These are phyloP conservation scores for Prasinococcaceae sp. DNA, from an alignment of 139 green algal species.

Conservation along the genomic window DNA sequence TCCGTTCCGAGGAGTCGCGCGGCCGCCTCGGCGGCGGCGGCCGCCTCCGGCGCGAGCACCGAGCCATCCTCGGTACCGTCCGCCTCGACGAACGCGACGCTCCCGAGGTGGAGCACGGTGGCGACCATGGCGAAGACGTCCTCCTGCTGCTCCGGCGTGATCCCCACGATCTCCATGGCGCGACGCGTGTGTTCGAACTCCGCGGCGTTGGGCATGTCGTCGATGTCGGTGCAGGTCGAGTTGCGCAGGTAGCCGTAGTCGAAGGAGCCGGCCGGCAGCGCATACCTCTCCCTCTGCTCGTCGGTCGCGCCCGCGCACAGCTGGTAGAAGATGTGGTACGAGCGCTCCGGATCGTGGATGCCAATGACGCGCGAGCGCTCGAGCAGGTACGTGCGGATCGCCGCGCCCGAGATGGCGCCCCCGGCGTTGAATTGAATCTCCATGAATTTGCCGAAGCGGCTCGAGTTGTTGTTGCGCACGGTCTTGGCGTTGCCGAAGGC, in stretches of 20 bases:
- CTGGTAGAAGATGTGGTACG: slow-evolving; percentile 99
- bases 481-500: slow-evolving; percentile 99
- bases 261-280: slow-evolving; percentile 13
- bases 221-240: slow-evolving; percentile 68
- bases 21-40: neutral
- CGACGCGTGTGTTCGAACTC: slow-evolving; percentile 48
- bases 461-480: slow-evolving; percentile 90
- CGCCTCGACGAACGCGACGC: slow-evolving; percentile 24
- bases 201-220: slow-evolving; percentile 54
- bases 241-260: slow-evolving; percentile 68
- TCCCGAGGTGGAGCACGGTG: slow-evolving; percentile 86
- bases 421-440: slow-evolving; percentile 86
- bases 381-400: slow-evolving; percentile 80
- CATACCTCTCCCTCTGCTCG: neutral
- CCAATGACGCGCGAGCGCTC: slow-evolving; percentile 84
- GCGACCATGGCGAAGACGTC: slow-evolving; percentile 69
- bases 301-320: slow-evolving; percentile 85
- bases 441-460: slow-evolving; percentile 97
- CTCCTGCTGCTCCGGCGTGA: slow-evolving; percentile 54
- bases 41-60: neutral
- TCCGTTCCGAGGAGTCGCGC: slow-evolving; percentile 48
- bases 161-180: slow-evolving; percentile 90
- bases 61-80: slow-evolving; percentile 19
- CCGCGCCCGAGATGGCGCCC: slow-evolving; percentile 26
- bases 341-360: slow-evolving; percentile 87